Percentiles rank a stretch among this genome's conserved stretches.
These are phyloP conservation scores for Pseudocercospora fijiensis DNA, from an alignment of 2,329 filamentous ascomycete species.

Conservation along the genomic window DNA sequence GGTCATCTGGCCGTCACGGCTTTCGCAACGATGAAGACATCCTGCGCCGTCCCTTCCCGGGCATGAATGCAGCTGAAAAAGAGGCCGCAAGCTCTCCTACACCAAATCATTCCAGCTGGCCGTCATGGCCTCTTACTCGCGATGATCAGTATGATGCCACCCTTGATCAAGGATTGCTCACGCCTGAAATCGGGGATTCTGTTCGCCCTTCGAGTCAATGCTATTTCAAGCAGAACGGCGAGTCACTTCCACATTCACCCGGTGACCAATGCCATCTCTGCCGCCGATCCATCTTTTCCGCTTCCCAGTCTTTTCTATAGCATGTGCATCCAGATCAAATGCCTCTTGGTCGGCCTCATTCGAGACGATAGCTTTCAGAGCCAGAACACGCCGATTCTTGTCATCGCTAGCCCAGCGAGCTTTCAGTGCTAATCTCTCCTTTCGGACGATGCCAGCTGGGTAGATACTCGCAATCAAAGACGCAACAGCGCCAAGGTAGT, in stretches of 20 bases:
- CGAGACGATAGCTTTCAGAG: constrained; percentile 45
- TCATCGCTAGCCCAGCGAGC: constrained; percentile 45
- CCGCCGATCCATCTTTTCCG: constrained; percentile 56
- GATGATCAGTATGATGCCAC: no score
- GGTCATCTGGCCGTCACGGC: no score
- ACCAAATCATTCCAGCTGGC: no score
- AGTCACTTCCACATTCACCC: constrained; percentile 38
- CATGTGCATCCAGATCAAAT: constrained; percentile 42
- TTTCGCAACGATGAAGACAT: no score
- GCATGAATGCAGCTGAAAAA: no score
- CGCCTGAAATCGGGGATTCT: no score
- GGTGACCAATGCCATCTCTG: constrained; percentile 44
- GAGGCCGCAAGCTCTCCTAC: no score
- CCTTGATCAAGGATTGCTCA: no score
- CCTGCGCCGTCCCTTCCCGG: no score
- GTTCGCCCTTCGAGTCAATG: not conserved
- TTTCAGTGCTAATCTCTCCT: constrained; percentile 43
- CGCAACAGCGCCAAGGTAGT: constrained; percentile 62
- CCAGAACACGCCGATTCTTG: constrained; percentile 46
- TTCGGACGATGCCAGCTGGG: constrained; percentile 55
- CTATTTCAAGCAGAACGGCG: not conserved
- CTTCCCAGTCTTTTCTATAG: constrained; percentile 59
- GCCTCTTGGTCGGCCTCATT: constrained; percentile 44
- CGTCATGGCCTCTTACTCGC: no score
- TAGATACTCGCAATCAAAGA: constrained; percentile 59